A percentile compares a stretch with the other conserved stretches of the same genome.
These are phyloP conservation scores for Pinus albicaulis DNA, from an alignment of 75 land plant genomes.

Conservation along the genomic window DNA sequence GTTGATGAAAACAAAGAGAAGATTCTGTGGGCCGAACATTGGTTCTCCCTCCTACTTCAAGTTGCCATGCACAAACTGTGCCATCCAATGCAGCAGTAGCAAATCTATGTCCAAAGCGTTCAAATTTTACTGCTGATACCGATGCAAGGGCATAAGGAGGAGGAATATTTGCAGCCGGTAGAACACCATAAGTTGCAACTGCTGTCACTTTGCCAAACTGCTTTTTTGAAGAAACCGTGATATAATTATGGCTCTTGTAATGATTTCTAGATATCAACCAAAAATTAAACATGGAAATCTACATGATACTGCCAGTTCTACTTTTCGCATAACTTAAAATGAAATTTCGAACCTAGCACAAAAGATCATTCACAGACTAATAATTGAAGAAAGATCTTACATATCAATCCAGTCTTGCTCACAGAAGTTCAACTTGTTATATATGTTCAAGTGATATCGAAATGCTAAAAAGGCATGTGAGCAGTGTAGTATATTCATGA, in stretches of 20 bases:
- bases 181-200: conserved; percentile 94
- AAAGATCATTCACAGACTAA: not conserved
- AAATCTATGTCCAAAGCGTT: conserved; percentile 87
- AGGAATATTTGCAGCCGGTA: conserved; percentile 94
- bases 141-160: conserved; percentile 96
- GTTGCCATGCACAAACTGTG: conserved; percentile 93
- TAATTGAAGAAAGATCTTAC: not conserved
- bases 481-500: not conserved
- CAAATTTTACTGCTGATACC: conserved; percentile 80
- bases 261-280: conserved; percentile 2
- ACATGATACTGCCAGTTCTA: not conserved
- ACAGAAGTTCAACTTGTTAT: not conserved
- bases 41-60: conserved; percentile 94
- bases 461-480: not conserved
- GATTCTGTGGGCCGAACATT: conserved; percentile 90
- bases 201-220: conserved; percentile 92
- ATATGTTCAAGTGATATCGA: not conserved
- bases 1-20: conserved; percentile 59
- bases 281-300: not conserved
- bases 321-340: not conserved
- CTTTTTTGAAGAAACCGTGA: not conserved
- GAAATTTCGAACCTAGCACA: not conserved
- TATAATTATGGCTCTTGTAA: not conserved
- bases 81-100: conserved; percentile 87
- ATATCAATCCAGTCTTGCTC: not conserved